Evolutionary conservation across 352 stramenopile species (phyloP).

Genomic region (Globisporangium heterothallicum): DNA sequence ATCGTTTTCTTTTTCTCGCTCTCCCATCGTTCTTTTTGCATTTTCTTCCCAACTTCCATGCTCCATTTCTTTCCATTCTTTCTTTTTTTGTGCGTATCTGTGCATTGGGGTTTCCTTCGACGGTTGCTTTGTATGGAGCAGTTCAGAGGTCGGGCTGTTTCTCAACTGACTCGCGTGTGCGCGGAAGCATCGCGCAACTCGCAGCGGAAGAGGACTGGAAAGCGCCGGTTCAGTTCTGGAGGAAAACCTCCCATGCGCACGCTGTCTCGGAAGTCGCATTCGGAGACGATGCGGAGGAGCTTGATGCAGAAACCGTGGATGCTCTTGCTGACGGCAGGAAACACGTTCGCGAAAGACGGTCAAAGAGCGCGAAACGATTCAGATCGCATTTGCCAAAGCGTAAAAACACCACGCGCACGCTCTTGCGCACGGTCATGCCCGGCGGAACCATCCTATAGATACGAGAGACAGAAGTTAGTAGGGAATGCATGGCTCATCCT

Average conservation of each 20-base stretch:
- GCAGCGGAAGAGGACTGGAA: slow-evolving; percentile 16
- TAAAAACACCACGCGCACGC: slow-evolving; percentile 52
- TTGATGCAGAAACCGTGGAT: neutral
- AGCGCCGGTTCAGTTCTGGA: slow-evolving; percentile 18
- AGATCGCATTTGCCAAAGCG: slow-evolving; percentile 34
- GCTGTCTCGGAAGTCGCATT: neutral
- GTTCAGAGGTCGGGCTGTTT: neutral
- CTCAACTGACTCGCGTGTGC: neutral
- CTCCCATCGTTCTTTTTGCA: slow-evolving; percentile 3
- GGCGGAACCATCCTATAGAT: slow-evolving; percentile 27
- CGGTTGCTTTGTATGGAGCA: neutral
- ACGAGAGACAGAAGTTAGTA: neutral
- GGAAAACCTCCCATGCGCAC: slow-evolving; percentile 23
- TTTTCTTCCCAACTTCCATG: slow-evolving; percentile 3
- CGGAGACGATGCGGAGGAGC: neutral
- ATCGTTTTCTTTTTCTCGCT: neutral
- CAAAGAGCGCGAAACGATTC: slow-evolving; percentile 48
- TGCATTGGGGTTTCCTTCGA: neutral
- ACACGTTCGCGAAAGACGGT: slow-evolving; percentile 53
- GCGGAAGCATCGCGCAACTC: slow-evolving; percentile 21
- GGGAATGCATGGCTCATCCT: neutral
- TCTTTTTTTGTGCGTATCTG: neutral
- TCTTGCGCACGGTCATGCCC: slow-evolving; percentile 56
- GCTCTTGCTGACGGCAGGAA: slow-evolving; percentile 39
- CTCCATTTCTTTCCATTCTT: neutral